Conservation (phyloP, 352 stramenopile genomes). For the Pythium rishiriense region DNA sequence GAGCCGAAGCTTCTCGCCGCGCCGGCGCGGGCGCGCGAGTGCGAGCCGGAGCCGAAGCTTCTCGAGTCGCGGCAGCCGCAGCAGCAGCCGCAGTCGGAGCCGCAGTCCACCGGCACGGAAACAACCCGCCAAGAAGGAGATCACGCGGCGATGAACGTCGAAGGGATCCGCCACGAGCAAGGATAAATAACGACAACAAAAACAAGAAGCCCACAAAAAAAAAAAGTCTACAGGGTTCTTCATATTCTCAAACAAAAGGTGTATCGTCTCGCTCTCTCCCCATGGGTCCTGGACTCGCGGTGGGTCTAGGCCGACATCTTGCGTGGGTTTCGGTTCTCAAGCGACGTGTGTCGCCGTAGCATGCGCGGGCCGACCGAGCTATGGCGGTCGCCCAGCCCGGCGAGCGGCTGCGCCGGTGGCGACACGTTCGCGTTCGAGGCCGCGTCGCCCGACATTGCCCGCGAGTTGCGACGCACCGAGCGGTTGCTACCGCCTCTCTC, state of each 20-base stretch:
- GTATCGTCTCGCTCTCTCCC: background rate
- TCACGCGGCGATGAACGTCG: constrained; percentile 2
- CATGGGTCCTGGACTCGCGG: background rate
- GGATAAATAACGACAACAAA: too few relatives aligned
- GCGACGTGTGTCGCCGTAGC: constrained; percentile 8
- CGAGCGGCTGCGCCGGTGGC: background rate
- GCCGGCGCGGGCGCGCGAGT: constrained; percentile 19
- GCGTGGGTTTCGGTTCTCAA: background rate
- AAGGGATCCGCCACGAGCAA: too few relatives aligned
- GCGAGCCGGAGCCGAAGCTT: constrained; percentile 32
- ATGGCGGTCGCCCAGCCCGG: constrained; percentile 7
- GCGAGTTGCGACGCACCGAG: constrained; percentile 17
- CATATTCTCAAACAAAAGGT: constrained; percentile 7
- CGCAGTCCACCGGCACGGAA: constrained; percentile 21
- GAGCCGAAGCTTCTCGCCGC: constrained; percentile 1
- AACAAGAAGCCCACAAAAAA: too few relatives aligned
- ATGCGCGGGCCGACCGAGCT: constrained; percentile 8
- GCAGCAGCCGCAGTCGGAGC: constrained; percentile 34
- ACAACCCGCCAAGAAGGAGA: constrained; percentile 24
- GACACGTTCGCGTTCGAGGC: background rate
- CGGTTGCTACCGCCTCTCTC: constrained; percentile 15
- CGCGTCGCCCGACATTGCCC: constrained; percentile 20
- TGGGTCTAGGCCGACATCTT: constrained; percentile 20
- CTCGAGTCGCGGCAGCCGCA: constrained; percentile 15
- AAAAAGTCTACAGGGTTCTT: constrained; percentile 17